Base-by-base conservation (phyloP, 352 stramenopile species). In the Phytophthora constricta region DNA sequence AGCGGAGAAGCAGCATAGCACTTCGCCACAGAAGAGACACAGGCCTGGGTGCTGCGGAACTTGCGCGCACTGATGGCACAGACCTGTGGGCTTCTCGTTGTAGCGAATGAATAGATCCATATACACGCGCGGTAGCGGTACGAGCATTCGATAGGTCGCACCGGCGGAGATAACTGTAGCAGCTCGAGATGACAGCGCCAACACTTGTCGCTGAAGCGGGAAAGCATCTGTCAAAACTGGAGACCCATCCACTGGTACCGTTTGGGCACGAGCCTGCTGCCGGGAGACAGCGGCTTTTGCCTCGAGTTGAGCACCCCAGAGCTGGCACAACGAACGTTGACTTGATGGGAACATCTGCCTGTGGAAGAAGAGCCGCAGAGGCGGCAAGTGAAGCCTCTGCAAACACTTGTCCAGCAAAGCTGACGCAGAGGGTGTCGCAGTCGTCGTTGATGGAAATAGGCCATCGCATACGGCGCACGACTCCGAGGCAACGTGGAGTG, bases 41-140 rank as follows among this genome's bases (percentile, higher is more conserved):
- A 95, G 68, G 27, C 84, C 87, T 13, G 85, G 84, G 58, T 95
- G 85, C 55, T 88, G 77, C 4, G 87, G 85, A 1, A 87, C 50
- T 34, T 90, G 79, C 4, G 78, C 63, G 43, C 87, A 95, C n/a
- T 72, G 72, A 16, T 66, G 55, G 46, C 87, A 95, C 2, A 84
- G 48, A 3, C 81, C 82, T 13, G 51, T 65, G 7, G 80, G 76
- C 50, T 90, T 91, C 23, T 89, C 74, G 54, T 81, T 92, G 76
- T 93, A 93, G 54, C 81, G 78, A 45, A 95, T 85, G 58, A 92
- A 93, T 17, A 95, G 56, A 14, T 92, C 84, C 80, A 93, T 93
- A 71, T 95, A 95, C 11, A 91, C 73, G 10, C 80, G 79, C 10
- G 87, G 85, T 27, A 95, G 59, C 1, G 65, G 28, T 26, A 90